These are phyloP conservation scores for Sisymbrium irio DNA, from an alignment of 345 rosid species.

Conservation along the genomic window DNA sequence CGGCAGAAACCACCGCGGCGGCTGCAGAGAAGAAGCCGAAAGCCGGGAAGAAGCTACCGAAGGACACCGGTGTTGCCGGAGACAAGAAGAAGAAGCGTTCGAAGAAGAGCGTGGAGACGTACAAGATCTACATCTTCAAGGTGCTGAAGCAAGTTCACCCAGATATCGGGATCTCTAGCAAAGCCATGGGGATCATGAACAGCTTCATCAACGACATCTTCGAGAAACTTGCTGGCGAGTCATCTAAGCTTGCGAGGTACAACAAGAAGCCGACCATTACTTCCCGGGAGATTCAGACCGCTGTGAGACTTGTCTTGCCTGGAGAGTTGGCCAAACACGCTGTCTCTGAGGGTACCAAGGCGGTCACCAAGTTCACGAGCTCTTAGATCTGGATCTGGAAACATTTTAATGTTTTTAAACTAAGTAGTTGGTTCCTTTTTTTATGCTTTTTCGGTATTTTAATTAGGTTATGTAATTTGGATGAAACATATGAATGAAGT, in stretches of 20 bases:
- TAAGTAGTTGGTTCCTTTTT: not conserved
- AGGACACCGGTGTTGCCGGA: conserved; percentile 36
- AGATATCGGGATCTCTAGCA: conserved; percentile 41
- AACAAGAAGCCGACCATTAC: conserved; percentile 65
- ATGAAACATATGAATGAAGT: not conserved
- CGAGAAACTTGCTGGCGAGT: conserved; percentile 56
- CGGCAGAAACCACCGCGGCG: not conserved
- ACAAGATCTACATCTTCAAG: conserved; percentile 67
- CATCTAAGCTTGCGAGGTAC: conserved; percentile 56
- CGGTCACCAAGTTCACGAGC: conserved; percentile 33
- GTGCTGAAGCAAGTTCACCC: conserved; percentile 63
- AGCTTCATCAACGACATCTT: conserved; percentile 45
- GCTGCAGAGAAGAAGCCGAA: conserved; percentile 56
- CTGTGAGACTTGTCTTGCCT: conserved; percentile 32
- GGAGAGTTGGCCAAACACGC: conserved; percentile 37
- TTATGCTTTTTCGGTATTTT: not conserved
- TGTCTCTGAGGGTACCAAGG: conserved; percentile 37
- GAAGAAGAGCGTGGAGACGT: conserved; percentile 54
- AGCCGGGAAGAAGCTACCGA: conserved; percentile 52
- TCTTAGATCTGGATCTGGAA: conserved; percentile 28
- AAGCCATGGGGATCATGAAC: conserved; percentile 41
- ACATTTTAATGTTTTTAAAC: not conserved
- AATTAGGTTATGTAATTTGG: not conserved
- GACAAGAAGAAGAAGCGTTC: conserved; percentile 55
- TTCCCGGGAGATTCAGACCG: conserved; percentile 48